phyloP scores from a whole-genome alignment of 78 protist species.

The Protostelium mycophagum region DNA sequence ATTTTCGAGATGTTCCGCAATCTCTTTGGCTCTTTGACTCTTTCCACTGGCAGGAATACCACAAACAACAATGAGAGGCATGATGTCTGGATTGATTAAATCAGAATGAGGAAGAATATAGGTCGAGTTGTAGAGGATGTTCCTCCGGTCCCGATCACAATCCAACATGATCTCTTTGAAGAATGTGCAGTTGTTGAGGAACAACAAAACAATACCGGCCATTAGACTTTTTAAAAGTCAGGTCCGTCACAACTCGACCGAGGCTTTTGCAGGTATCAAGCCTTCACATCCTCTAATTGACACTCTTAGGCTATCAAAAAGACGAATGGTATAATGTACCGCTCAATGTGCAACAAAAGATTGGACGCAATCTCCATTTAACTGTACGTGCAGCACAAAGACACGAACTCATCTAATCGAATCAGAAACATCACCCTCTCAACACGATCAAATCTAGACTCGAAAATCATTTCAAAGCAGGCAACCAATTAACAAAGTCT shows the following conservation, averaged over 20 bases:
- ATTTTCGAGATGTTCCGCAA: neutral
- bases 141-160: too few species aligned
- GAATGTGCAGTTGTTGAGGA: too few species aligned
- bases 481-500: neutral
- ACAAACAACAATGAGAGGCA: slow-evolving; percentile 47
- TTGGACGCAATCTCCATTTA: slow-evolving; percentile 28
- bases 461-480: slow-evolving; percentile 34
- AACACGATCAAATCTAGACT: slow-evolving; percentile 37
- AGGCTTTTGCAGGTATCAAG: neutral
- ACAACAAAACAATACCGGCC: too few species aligned
- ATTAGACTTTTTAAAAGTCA: too few species aligned
- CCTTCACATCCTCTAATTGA: too few species aligned
- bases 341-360: slow-evolving; percentile 9
- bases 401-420: neutral
- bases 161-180: too few species aligned
- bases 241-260: neutral
- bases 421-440: slow-evolving; percentile 35
- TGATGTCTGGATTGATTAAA: too few species aligned
- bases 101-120: too few species aligned
- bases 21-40: slow-evolving; percentile 13
- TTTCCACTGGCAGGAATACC: slow-evolving; percentile 52
- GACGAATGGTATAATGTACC: slow-evolving; percentile 19
- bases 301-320: neutral
- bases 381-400: neutral
- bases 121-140: too few species aligned